Conservation (phyloP, 306 rosid species). For the Vigna reflexopilosa region DNA sequence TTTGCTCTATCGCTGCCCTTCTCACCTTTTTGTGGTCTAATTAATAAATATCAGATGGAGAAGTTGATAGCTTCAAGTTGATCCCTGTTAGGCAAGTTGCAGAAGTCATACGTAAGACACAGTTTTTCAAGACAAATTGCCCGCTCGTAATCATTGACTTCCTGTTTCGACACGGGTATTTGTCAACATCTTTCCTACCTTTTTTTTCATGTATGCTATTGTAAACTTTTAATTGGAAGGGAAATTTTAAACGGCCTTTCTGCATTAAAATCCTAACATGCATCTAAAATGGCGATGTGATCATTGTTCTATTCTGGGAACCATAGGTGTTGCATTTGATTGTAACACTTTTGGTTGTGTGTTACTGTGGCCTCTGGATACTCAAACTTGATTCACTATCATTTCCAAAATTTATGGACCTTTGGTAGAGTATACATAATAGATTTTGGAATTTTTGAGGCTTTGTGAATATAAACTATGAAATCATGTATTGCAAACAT, state of each 20-base stretch:
- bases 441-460: constrained; percentile 3
- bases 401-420: neutral
- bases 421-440: neutral
- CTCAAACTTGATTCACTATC: constrained; percentile 4
- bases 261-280: too few relatives aligned
- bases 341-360: neutral
- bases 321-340: neutral
- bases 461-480: constrained; percentile 3
- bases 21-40: constrained; percentile 20
- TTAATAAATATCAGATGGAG: constrained; percentile 68
- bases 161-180: constrained; percentile 83
- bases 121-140: constrained; percentile 79
- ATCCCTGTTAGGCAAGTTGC: constrained; percentile 71
- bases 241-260: too few relatives aligned
- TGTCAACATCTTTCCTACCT: neutral
- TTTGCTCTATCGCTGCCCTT: constrained; percentile 12
- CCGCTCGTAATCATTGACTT: constrained; percentile 76
- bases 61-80: constrained; percentile 89
- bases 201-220: too few relatives aligned
- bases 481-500: neutral
- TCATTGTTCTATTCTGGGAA: constrained; percentile 9
- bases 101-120: constrained; percentile 65
- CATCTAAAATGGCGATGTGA: too few relatives aligned
- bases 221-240: too few relatives aligned
- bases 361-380: constrained; percentile 1